Evolutionary conservation across 768 basidiomycete genomes (phyloP).

Genomic region (Panellus pusillus): DNA sequence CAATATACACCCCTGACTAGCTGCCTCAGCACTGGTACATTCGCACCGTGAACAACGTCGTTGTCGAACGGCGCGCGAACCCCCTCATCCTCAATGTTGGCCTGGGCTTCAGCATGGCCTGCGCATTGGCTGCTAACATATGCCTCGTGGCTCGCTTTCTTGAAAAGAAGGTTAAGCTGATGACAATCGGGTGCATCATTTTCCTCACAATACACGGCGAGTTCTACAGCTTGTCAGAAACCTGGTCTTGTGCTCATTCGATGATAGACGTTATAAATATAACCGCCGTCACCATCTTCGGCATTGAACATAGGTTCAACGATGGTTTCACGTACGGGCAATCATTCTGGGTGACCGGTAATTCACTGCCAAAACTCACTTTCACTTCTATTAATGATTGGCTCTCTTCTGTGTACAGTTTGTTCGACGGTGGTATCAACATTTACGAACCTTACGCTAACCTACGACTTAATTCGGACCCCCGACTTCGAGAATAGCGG

Average conservation of each 20-base stretch:
- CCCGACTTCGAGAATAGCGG: conserved; percentile 66
- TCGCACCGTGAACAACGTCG: conserved; percentile 45
- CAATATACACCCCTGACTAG: background rate
- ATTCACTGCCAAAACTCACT: background rate
- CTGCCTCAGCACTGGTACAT: conserved; percentile 59
- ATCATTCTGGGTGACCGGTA: conserved; percentile 68
- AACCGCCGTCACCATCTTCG: conserved; percentile 57
- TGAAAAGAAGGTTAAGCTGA: conserved; percentile 60
- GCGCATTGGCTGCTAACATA: conserved; percentile 65
- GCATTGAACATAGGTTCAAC: conserved; percentile 55
- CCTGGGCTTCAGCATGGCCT: conserved; percentile 64
- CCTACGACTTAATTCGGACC: conserved; percentile 59
- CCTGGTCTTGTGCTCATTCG: conserved; percentile 3
- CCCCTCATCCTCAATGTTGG: conserved; percentile 59
- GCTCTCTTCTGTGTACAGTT: conserved; percentile 27
- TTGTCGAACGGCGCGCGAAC: conserved; percentile 52
- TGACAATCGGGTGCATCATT: conserved; percentile 63
- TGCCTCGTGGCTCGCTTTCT: conserved; percentile 71
- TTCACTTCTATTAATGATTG: background rate
- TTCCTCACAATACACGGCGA: conserved; percentile 71
- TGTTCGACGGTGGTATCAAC: conserved; percentile 70
- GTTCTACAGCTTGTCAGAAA: conserved; percentile 20
- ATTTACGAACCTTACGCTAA: conserved; percentile 65
- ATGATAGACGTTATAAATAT: conserved; percentile 71
- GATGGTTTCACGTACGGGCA: conserved; percentile 72